Percentiles rank a stretch among this genome's conserved stretches.
phyloP scores from a whole-genome alignment of 352 stramenopile species.

The Elongisporangium anandrum region DNA sequence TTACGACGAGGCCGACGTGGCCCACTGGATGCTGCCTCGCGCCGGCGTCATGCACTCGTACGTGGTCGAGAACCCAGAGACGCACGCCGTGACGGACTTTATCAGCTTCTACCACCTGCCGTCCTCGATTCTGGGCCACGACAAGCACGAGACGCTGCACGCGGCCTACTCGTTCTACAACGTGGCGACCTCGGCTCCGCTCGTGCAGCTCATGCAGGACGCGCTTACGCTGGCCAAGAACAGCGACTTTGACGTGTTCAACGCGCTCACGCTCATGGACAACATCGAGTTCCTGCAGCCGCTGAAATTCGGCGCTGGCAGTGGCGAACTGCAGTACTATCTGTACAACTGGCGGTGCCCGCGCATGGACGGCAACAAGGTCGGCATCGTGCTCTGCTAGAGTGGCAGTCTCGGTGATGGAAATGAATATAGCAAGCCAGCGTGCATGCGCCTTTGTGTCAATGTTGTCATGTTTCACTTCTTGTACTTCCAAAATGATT shows the following conservation, averaged over 20 bases:
- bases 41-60: conserved; percentile 95
- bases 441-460: neutral
- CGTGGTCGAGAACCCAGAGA: conserved; percentile 74
- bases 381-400: conserved; percentile 63
- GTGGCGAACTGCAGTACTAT: conserved; percentile 71
- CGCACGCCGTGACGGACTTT: conserved; percentile 92
- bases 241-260: conserved; percentile 64
- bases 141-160: conserved; percentile 94
- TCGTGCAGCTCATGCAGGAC: conserved; percentile 47
- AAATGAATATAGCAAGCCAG: neutral
- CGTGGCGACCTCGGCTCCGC: conserved; percentile 52
- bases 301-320: conserved; percentile 56
- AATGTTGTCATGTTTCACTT: neutral
- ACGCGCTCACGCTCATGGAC: conserved; percentile 66
- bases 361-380: conserved; percentile 37
- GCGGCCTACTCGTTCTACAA: conserved; percentile 99
- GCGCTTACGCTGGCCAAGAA: conserved; percentile 63
- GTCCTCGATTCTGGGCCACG: conserved; percentile 94
- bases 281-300: conserved; percentile 58
- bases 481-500: neutral
- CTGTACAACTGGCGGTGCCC: conserved; percentile 78
- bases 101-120: conserved; percentile 98
- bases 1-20: conserved; percentile 92
- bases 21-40: conserved; percentile 97
- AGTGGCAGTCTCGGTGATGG: neutral